A percentile compares a stretch with the other conserved stretches of the same genome.
These are phyloP conservation scores for Macrocybe gigantea DNA, from an alignment of 768 basidiomycete species.

Conservation along the genomic window DNA sequence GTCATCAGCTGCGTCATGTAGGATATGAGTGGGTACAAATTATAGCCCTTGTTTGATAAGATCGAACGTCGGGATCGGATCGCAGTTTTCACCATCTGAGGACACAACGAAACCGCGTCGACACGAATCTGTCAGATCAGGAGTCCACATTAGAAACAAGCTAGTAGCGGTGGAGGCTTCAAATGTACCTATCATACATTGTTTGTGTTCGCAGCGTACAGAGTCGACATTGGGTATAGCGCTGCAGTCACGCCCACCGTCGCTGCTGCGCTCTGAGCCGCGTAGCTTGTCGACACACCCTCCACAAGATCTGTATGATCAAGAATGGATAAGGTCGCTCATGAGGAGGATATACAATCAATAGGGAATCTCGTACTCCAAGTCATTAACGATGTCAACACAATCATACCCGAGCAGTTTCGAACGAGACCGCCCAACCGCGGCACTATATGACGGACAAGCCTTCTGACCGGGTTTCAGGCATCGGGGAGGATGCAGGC, in stretches of 20 bases:
- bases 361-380: slow-evolving; percentile 11
- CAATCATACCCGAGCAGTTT: slow-evolving; percentile 15
- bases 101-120: slow-evolving; percentile 11
- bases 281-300: slow-evolving; percentile 14
- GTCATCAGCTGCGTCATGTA: too few species aligned
- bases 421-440: slow-evolving; percentile 2
- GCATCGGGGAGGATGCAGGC: slow-evolving; percentile 11
- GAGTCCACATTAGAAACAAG: not conserved
- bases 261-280: slow-evolving; percentile 7
- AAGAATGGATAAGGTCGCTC: not conserved
- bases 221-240: slow-evolving; percentile 33
- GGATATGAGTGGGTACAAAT: too few species aligned
- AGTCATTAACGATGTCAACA: slow-evolving; percentile 16
- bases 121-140: slow-evolving; percentile 12
- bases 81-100: slow-evolving; percentile 11
- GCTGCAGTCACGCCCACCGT: slow-evolving; percentile 37
- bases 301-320: slow-evolving; percentile 20
- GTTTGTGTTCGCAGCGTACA: slow-evolving; percentile 27
- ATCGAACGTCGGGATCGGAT: too few species aligned
- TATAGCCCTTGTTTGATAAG: too few species aligned
- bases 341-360: slow-evolving; percentile 1
- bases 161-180: not conserved
- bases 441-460: slow-evolving; percentile 16
- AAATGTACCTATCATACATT: slow-evolving; percentile 32
- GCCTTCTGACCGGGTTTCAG: slow-evolving; percentile 14